Evolutionary conservation across 768 basidiomycete genomes (phyloP).

Genomic region (Leccinum uliginosum): DNA sequence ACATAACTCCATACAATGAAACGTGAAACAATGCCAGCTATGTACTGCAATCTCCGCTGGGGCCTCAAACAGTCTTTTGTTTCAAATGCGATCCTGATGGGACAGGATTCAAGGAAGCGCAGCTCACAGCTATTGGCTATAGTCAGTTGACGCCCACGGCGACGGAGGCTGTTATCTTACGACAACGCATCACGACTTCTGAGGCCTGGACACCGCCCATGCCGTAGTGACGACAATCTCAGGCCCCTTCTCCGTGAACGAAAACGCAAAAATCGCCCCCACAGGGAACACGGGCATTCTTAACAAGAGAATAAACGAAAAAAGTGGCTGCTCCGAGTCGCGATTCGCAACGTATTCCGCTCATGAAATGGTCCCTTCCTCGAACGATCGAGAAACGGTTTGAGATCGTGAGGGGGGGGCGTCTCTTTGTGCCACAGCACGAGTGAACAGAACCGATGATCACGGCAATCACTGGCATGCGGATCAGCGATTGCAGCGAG

Average conservation of each 20-base stretch:
- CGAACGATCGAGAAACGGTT: not conserved
- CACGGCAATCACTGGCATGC: too few species aligned
- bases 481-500: not conserved
- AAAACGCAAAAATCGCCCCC: not conserved
- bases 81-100: not conserved
- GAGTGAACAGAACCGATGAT: too few species aligned
- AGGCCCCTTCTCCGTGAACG: not conserved
- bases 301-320: not conserved
- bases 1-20: not conserved
- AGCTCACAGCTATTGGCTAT: not conserved
- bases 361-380: not conserved
- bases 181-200: too few species aligned
- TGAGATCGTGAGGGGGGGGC: not conserved
- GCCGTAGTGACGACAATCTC: not conserved
- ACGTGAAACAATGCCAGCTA: not conserved
- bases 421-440: not conserved
- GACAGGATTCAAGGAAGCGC: not conserved
- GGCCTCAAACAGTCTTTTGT: not conserved
- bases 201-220: not conserved
- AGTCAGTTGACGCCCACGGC: too few species aligned
- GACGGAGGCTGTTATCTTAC: not conserved
- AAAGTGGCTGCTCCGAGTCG: not conserved
- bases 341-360: not conserved
- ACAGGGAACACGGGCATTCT: not conserved
- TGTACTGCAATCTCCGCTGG: not conserved